phyloP scores from a whole-genome alignment of 108 stramenopile genomes.

The Cyclotella atomus region DNA sequence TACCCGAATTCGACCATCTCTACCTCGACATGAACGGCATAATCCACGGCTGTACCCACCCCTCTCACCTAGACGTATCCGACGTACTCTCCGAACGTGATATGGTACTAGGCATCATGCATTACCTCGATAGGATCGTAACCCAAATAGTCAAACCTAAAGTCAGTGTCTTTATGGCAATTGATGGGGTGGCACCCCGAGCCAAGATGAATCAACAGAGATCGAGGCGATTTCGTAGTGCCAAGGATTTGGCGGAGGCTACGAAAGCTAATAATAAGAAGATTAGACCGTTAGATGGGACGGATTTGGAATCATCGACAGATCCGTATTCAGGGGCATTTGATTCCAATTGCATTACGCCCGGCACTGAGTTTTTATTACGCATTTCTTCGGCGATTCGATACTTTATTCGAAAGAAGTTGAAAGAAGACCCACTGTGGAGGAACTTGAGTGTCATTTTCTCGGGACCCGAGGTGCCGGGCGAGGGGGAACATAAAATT shows the following conservation, averaged over 20 bases:
- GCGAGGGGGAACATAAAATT: constrained; percentile 99
- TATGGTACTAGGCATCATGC: constrained; percentile 97
- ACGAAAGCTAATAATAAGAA: constrained; percentile 65
- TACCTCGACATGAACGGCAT: constrained; percentile 99
- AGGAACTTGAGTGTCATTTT: constrained; percentile 91
- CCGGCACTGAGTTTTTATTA: constrained; percentile 98
- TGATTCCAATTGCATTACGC: constrained; percentile 99
- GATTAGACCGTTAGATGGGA: constrained; percentile 46
- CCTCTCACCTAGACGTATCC: constrained; percentile 84
- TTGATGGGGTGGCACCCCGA: constrained; percentile 93
- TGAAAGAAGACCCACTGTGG: constrained; percentile 97
- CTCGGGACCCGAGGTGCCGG: constrained; percentile 97
- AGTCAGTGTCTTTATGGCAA: constrained; percentile 94
- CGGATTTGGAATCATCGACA: constrained; percentile 18
- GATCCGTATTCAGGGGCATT: constrained; percentile 68
- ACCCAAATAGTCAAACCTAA: constrained; percentile 95
- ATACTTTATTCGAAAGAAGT: constrained; percentile 93
- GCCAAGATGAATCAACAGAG: constrained; percentile 99
- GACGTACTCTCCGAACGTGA: constrained; percentile 90
- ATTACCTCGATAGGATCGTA: constrained; percentile 95
- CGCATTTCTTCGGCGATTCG: constrained; percentile 86
- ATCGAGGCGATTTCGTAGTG: constrained; percentile 92
- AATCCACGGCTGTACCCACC: constrained; percentile 98
- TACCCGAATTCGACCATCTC: constrained; percentile 93
- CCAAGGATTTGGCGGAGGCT: constrained; percentile 92